These are phyloP conservation scores for Lentithecium fluviatile DNA, from an alignment of 495 filamentous ascomycete species.

Conservation along the genomic window DNA sequence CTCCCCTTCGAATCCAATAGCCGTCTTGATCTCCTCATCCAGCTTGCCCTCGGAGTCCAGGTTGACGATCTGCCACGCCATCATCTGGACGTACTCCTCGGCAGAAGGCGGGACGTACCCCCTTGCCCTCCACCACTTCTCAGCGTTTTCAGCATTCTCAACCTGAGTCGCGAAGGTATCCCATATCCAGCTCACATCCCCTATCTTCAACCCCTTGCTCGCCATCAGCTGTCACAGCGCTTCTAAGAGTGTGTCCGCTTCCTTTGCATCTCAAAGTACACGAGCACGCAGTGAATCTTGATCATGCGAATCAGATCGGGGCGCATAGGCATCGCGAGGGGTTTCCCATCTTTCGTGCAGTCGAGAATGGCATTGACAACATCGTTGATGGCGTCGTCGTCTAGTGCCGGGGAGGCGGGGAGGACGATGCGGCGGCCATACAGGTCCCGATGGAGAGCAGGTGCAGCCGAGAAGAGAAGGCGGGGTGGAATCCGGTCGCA, in stretches of 20 bases:
- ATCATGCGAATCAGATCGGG: conserved; percentile 4
- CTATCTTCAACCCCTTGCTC: not conserved
- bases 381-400: conserved; percentile 1
- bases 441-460: not conserved
- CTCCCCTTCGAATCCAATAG: too few relatives aligned
- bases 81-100: conserved; percentile 14
- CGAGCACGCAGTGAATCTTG: conserved; percentile 6
- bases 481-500: not conserved
- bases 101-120: not conserved
- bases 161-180: too few relatives aligned
- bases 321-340: not conserved
- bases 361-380: conserved; percentile 4
- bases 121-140: not conserved
- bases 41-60: not conserved
- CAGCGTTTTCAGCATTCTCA: not conserved
- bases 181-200: conserved; percentile 13
- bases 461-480: conserved; percentile 3
- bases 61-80: conserved; percentile 12
- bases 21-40: not conserved
- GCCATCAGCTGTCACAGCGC: not conserved
- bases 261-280: conserved; percentile 9
- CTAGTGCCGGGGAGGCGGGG: not conserved
- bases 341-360: not conserved
- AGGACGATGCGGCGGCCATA: conserved; percentile 1
- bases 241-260: not conserved